Conservation (phyloP, 2,329 filamentous ascomycete species). For the Aspergillus sp. region DNA sequence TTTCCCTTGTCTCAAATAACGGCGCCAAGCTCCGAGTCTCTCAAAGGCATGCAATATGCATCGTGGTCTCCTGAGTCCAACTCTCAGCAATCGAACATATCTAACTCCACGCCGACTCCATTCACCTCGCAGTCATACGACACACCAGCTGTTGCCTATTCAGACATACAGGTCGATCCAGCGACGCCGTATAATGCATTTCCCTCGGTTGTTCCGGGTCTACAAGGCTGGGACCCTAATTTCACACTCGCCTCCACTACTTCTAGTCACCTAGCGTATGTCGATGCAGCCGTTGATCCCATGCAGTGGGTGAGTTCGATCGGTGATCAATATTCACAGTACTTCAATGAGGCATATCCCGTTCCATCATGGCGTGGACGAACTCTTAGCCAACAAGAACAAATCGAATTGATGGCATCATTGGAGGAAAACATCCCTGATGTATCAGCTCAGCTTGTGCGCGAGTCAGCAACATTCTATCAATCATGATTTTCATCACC, state of each 20-base stretch:
- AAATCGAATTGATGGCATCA: constrained; percentile 75
- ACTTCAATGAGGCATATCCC: constrained; percentile 42
- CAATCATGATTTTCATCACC: constrained; percentile 19
- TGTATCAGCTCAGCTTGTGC: constrained; percentile 35
- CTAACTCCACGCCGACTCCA: constrained; percentile 10
- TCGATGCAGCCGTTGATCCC: constrained; percentile 31
- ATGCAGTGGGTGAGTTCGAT: constrained; percentile 40
- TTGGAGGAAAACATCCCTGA: constrained; percentile 58
- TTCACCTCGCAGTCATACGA: constrained; percentile 18
- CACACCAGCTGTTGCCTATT: constrained; percentile 14
- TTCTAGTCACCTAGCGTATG: constrained; percentile 29
- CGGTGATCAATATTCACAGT: constrained; percentile 44
- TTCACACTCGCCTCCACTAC: constrained; percentile 34
- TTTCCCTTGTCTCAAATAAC: constrained; percentile 18
- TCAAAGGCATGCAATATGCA: constrained; percentile 14
- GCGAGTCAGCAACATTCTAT: constrained; percentile 39
- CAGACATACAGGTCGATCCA: constrained; percentile 29
- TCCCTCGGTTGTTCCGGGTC: constrained; percentile 34
- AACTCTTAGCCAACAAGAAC: constrained; percentile 72
- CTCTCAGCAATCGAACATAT: constrained; percentile 5
- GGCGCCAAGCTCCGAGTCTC: constrained; percentile 11
- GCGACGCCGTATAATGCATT: constrained; percentile 36
- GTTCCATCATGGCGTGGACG: constrained; percentile 53
- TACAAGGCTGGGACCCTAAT: constrained; percentile 39
- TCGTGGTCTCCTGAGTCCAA: constrained; percentile 13